These are phyloP conservation scores for Persicaria maculosa DNA, from an alignment of 148 eudicot species.

Conservation along the genomic window DNA sequence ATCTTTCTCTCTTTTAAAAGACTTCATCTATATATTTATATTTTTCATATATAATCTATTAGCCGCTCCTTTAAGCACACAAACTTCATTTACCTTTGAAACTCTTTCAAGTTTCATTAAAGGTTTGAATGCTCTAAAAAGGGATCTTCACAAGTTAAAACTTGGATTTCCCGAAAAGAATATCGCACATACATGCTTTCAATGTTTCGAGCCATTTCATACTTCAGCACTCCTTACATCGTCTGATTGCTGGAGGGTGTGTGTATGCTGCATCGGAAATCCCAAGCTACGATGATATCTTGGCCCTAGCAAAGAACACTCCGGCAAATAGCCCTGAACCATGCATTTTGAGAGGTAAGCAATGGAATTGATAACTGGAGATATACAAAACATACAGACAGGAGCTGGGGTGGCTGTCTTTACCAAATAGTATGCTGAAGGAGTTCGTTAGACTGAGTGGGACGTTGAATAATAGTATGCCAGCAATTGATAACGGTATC, in stretches of 20 bases:
- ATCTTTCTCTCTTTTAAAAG: too few species aligned
- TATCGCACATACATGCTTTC: too few species aligned
- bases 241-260: not conserved
- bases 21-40: too few species aligned
- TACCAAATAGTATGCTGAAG: conserved; percentile 77
- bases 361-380: not conserved
- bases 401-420: conserved; percentile 6
- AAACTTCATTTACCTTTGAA: too few species aligned
- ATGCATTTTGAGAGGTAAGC: not conserved
- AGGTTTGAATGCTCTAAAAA: too few species aligned
- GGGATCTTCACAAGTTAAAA: too few species aligned
- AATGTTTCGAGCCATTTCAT: too few species aligned
- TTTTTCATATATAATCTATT: too few species aligned
- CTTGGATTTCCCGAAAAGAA: too few species aligned
- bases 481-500: conserved; percentile 77
- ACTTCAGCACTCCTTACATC: not conserved
- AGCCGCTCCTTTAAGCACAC: too few species aligned
- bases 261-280: not conserved
- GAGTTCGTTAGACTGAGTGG: conserved; percentile 57
- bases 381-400: not conserved
- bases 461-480: conserved; percentile 61
- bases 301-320: conserved; percentile 72
- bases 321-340: conserved; percentile 73
- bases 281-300: conserved; percentile 35
- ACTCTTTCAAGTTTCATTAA: too few species aligned